Base-by-base conservation (phyloP, 2,329 filamentous ascomycete genomes). In the Xylariaceae sp. region DNA sequence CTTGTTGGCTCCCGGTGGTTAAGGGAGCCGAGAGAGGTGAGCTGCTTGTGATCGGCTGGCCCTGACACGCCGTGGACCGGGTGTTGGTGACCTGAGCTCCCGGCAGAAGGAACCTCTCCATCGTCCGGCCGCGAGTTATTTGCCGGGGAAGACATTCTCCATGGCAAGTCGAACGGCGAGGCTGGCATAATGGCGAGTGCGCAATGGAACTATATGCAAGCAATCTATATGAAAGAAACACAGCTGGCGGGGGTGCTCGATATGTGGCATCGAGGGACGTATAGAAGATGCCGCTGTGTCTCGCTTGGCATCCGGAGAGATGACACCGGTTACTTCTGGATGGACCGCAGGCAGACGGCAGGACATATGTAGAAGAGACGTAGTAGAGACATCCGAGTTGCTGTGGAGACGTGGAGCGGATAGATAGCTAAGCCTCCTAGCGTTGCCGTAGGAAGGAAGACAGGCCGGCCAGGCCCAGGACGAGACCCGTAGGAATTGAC, bases 1-100 rank as follows among this genome's bases (percentile, higher is more conserved):
- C 87, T 78, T 46, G 86, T 84, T 4, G 86, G 86, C 56, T 87
- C 85, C 67, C 81, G 77, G 65, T 85, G 76, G 55, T 61, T 67
- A 13, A 66, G 59, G 15, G 74, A 72, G 32, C 67, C 69, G 42
- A 73, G 74, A 49, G 65, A 65, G 10, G 68, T 67, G 32, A 70
- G 61, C 40, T 62, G 53, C 44, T 63, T 63, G 15, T 59, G 44
- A 50, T 68, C 65, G 43, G 47, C 44, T 40, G 59, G 46, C 21
- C 55, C 51, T 30, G 59, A 34, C 9, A 45, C 44, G 47, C 53
- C 44, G 40, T 57, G 62, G 21, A 57, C 26, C 29, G 60, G 61
- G 47, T 57, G 47, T 13, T 62, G 47, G 15, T 62, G 62, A 53
- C 54, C 60, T 12, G 63, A 56, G 47, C 53, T 66, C 53, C 51